phyloP scores from a whole-genome alignment of 768 basidiomycete genomes.

The Kondoa subrosea region DNA sequence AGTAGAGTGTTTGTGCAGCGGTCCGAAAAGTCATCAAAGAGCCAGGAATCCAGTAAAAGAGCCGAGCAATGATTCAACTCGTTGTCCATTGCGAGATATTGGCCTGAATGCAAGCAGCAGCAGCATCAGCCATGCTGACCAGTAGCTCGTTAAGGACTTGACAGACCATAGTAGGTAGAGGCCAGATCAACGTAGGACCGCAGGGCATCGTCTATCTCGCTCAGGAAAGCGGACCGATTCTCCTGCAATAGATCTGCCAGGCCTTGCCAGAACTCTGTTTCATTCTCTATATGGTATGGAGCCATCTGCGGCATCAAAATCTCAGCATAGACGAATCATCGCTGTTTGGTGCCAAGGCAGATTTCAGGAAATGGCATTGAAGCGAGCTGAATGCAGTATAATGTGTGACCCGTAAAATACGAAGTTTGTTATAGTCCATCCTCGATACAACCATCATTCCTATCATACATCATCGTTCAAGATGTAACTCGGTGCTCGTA shows the following conservation, averaged over 20 bases:
- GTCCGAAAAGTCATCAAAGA: conserved; percentile 80
- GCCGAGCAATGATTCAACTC: conserved; percentile 72
- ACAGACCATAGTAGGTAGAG: conserved; percentile 67
- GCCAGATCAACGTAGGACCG: conserved; percentile 61
- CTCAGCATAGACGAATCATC: too few relatives aligned
- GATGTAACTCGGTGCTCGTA: not conserved
- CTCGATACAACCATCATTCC: too few relatives aligned
- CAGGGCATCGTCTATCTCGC: conserved; percentile 31
- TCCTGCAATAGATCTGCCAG: not conserved
- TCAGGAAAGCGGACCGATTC: not conserved
- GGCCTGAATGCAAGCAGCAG: conserved; percentile 42
- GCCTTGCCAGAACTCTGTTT: not conserved
- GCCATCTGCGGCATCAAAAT: too few relatives aligned
- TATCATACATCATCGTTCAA: not conserved
- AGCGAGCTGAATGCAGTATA: too few relatives aligned
- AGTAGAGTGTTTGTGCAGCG: conserved; percentile 69
- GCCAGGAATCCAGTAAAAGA: conserved; percentile 60
- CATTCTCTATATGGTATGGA: not conserved
- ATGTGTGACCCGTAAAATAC: too few relatives aligned
- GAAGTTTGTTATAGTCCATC: too few relatives aligned
- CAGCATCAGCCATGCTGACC: not conserved
- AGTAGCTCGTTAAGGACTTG: not conserved
- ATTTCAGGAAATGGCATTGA: too few relatives aligned
- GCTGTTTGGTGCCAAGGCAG: too few relatives aligned
- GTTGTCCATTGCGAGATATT: conserved; percentile 63